Evolutionary conservation across 768 basidiomycete genomes (phyloP), one percentile per base, ranked within the genome.

Genomic region (Fistulinella prunicolor): DNA sequence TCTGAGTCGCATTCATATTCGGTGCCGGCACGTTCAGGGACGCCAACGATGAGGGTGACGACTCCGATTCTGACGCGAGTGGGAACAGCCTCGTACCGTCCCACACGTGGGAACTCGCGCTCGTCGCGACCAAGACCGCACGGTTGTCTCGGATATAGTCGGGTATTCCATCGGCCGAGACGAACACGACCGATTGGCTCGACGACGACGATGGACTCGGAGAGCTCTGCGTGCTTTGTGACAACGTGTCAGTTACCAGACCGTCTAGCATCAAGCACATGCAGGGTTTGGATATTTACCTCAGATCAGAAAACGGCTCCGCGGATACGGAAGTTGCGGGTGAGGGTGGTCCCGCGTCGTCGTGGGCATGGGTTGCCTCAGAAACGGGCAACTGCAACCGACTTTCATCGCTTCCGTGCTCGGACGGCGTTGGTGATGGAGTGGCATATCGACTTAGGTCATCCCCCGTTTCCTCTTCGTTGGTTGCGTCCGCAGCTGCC

Each of bases 61-160:
- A 63, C 12, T 43, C 21, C 0, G 65, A 67, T 6, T 65, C 24
- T 4, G 65, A 48, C n/a, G 43, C 50, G 1, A 65, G 16, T 1
- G 57, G 48, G 1, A n/a, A n/a, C n/a, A n/a, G n/a, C n/a, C n/a
- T n/a, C n/a, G 53, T 57, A 6, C 42, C 24, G 6, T 37, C 52
- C 14, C 62, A 66, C 10, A 58, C 60, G 3, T 48, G 52, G 8
- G 66, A 58, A 13, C 54, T 50, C 3, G 56, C 55, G 7, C 65
- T 67, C 3, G 67, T 68, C 7, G 63, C 65, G 1, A 67, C 59
- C 26, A 67, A 42, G 6, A 69, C 23, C 20, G 67, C 65, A 6
- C 55, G 62, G 24, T 67, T 67, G 9, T 68, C 62, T 14, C 55
- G 59, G 35, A 65, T 49, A 41, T 64, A 65, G 0, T 66, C 58